Evolutionary conservation across 345 rosid genomes (phyloP), one percentile per base, ranked within the genome.

Genomic region (Pseudoturritis turrita): DNA sequence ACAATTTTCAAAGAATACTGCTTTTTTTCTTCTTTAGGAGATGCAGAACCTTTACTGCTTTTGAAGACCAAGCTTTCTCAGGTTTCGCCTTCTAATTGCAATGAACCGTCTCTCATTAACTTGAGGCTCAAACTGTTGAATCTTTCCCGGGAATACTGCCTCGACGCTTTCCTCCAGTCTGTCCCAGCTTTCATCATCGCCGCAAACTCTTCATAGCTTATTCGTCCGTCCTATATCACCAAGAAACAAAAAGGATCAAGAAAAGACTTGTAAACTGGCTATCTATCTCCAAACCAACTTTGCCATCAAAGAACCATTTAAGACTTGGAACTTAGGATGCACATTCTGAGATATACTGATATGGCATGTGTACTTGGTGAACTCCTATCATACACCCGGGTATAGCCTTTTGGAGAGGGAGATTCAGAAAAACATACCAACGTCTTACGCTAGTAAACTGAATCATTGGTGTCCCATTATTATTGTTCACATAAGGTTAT

Each of bases 131-230:
- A 80, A 80, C 84, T 89, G 75, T 84, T 88, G 77, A 91, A 89
- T 81, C 91, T 84, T 78, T 89, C 96, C 52, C 96, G 68, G 10
- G 96, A 89, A 68, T 87, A 91, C 62, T 91, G 97, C 65, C 96
- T 80, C 0, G 97, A 91, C 1, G 91, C 97, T 73, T 89, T 91
- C 68, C 97, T 87, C 97, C 97, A 91, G 71, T 91, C 97, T 4
- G 96, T 91, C 19, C 97, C 97, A 3, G 96, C 96, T 84, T 84
- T 89, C 97, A 89, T 91, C 97, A 89, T 89, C 2, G 84, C 77
- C 1, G 78, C 93, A 58, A 91, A 91, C 81, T 91, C 97, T 62
- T 91, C 97, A 3, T 89, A 89, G 67, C 96, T 89, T 69, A 91
- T 89, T 33, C 91, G 84, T 21, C 96, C 97, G 35, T 91, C 96